Base-by-base conservation (phyloP, 106 monocot species). In the Acorus gramineus region DNA sequence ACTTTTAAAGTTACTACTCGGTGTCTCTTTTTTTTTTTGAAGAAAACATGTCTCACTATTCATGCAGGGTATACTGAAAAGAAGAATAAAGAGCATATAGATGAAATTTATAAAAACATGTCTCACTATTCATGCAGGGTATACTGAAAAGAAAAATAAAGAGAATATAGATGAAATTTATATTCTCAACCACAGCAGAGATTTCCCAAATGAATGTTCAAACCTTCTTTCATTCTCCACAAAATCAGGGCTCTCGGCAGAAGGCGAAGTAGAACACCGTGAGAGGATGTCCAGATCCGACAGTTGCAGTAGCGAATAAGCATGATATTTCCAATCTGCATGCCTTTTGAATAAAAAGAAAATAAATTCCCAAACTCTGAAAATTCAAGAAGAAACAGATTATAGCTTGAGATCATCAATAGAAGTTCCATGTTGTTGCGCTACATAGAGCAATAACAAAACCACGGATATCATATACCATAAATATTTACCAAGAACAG, bases 201-300 rank as follows among this genome's bases (percentile, higher is more conserved):
- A 28, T 10, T 28, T 14, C 50, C 4, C 11, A 12, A 59, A 51
- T 2, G 2, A 14, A 56, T 49, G 5, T 6, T 4, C 53, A 49
- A 45, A 88, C 87, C 87, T 88, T 76, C 78, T 84, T 70, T 78
- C 72, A 59, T 76, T 81, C 48, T 84, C 80, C 9, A 88, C 80
- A 65, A 88, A 88, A 72, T 88, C 79, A 48, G 81, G 81, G 44
- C 64, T 56, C 65, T 88, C 87, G 1, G 84, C 87, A 67, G 72
- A 65, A 67, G 87, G 87, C 28, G 87, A 88, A 28, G 87, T 88
- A 47, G 87, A 88, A 57, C 78, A 81, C 53, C 56, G 51, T 46
- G 64, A 67, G 6, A 88, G 62, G 11, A 81, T 66, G 63, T 84
- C 84, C 12, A 74, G 75, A 67, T 88, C 81, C 11, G 87, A 81